Conservation (phyloP, 2,329 filamentous ascomycete genomes). For the Aspergillus fructus region DNA sequence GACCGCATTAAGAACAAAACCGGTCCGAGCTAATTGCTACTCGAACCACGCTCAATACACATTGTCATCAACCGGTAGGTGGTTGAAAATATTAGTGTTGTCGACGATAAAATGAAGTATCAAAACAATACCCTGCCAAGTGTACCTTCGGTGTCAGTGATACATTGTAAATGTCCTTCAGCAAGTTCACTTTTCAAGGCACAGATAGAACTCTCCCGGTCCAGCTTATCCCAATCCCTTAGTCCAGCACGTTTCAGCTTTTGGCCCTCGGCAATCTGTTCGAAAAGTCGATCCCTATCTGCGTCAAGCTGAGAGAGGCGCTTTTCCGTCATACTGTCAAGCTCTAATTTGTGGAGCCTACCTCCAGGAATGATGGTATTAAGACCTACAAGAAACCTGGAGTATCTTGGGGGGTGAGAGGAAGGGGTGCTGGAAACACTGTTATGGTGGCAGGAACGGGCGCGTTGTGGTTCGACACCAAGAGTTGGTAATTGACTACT, state of each 20-base stretch:
- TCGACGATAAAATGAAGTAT: not conserved
- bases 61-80: not conserved
- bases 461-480: conserved; percentile 33
- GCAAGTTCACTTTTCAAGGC: conserved; percentile 49
- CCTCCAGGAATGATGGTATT: conserved; percentile 44
- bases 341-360: conserved; percentile 35
- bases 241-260: conserved; percentile 41
- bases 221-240: conserved; percentile 49
- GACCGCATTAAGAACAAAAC: not conserved
- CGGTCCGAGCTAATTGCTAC: not conserved
- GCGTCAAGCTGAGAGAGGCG: conserved; percentile 46
- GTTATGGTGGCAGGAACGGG: conserved; percentile 36
- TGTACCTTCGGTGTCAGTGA: conserved; percentile 46
- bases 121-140: conserved; percentile 42
- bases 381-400: conserved; percentile 41
- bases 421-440: conserved; percentile 37
- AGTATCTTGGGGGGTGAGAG: conserved; percentile 40
- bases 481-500: conserved; percentile 29
- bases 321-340: conserved; percentile 43
- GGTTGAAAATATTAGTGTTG: not conserved
- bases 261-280: conserved; percentile 47
- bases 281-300: conserved; percentile 46
- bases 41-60: too few species aligned
- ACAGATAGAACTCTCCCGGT: conserved; percentile 48
- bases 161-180: conserved; percentile 47